phyloP scores from a whole-genome alignment of 139 green algal species.

The Desmodesmus armatus region DNA sequence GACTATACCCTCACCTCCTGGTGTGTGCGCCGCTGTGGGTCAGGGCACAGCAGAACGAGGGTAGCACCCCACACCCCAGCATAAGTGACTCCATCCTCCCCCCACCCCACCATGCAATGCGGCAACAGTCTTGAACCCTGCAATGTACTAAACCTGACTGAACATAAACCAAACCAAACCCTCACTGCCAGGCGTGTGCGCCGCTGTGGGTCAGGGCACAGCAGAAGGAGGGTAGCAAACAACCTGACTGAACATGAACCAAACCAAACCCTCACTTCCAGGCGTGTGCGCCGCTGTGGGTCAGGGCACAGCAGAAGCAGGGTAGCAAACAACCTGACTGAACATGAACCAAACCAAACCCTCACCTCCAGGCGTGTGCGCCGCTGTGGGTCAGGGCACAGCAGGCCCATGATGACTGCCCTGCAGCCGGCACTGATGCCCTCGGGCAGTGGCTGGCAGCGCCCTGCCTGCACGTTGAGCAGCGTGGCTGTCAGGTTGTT shows the following conservation, averaged over 20 bases:
- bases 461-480: conserved; percentile 67
- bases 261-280: not conserved
- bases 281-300: not conserved
- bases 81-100: not conserved
- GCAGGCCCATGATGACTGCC: conserved; percentile 49
- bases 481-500: conserved; percentile 73
- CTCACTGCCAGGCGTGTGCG: not conserved
- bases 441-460: conserved; percentile 59
- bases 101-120: not conserved
- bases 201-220: conserved; percentile 28
- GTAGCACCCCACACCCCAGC: not conserved
- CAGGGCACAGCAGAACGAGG: not conserved
- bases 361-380: conserved; percentile 47
- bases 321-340: not conserved
- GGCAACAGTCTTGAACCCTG: not conserved
- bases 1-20: not conserved
- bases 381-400: conserved; percentile 40
- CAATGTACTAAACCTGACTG: not conserved
- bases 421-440: conserved; percentile 44
- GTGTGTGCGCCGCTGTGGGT: not conserved
- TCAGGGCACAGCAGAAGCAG: not conserved
- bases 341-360: not conserved
- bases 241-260: not conserved
- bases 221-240: not conserved
- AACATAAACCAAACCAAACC: not conserved